Evolutionary conservation across 345 rosid species (phyloP).

Genomic region (Rhodamnia rubescens): DNA sequence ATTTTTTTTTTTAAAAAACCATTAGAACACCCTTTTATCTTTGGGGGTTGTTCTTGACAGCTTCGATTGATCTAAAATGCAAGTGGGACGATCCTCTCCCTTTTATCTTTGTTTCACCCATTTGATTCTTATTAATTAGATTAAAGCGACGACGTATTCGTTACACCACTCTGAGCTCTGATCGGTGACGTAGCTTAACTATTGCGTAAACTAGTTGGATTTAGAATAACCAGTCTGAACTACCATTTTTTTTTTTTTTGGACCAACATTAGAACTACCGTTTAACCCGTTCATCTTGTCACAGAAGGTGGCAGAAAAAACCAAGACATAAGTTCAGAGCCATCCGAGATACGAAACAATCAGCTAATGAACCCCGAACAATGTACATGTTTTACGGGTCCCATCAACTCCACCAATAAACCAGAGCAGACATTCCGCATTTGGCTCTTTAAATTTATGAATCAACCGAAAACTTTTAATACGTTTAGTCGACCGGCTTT

Average conservation of each 20-base stretch:
- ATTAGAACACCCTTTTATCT: not conserved
- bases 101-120: not conserved
- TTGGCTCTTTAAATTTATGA: not conserved
- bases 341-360: not conserved
- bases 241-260: too few species aligned
- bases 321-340: not conserved
- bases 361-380: not conserved
- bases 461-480: not conserved
- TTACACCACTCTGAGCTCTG: not conserved
- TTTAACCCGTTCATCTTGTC: not conserved
- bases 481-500: not conserved
- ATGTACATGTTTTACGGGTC: not conserved
- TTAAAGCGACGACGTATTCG: not conserved
- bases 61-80: not conserved
- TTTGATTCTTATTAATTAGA: not conserved
- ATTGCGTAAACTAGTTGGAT: not conserved
- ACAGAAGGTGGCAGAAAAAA: not conserved
- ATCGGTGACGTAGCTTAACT: not conserved
- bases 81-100: not conserved
- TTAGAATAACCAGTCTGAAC: not conserved
- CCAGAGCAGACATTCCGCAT: not conserved
- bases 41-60: not conserved
- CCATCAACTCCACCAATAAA: not conserved
- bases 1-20: too few species aligned
- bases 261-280: not conserved